Base-by-base conservation (phyloP, 2,329 filamentous ascomycete species). In the Arthrobotrys iridis region DNA sequence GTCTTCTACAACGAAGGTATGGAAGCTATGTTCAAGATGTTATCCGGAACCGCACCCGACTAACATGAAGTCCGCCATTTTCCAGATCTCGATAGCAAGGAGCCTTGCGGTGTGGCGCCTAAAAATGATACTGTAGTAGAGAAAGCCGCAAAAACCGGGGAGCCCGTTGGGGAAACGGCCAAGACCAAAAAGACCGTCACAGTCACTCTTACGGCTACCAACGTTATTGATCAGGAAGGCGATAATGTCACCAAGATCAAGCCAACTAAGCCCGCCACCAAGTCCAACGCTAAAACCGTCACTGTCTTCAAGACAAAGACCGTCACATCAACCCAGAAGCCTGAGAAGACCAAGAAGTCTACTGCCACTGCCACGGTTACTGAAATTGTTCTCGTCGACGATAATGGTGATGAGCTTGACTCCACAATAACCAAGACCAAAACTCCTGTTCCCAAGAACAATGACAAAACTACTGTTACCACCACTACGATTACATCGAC, bases 1-100 rank as follows among this genome's bases (percentile, higher is more conserved):
- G 24, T 52, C 46, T 52, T 30, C 46, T 52, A 52, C 26, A 52
- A 52, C 26, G 11, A 52, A 52, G 35, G 35, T 40, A 40, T 40
- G 35, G n/a, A n/a, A n/a, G n/a, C n/a, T n/a, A n/a, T n/a, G n/a
- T n/a, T n/a, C n/a, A n/a, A n/a, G n/a, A n/a, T n/a, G n/a, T n/a
- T n/a, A n/a, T n/a, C n/a, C n/a, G n/a, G n/a, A n/a, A n/a, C n/a
- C n/a, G n/a, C n/a, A n/a, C n/a, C 11, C 4, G 7, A 13, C 35
- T 40, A 15, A 40, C 35, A 2, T 2, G 35, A 13, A 40, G n/a
- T n/a, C n/a, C n/a, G n/a, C n/a, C 11, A 40, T 40, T 40, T n/a
- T n/a, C n/a, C 11, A 40, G 26, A 33, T 28, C 46, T 52, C 7
- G 46, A 52, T 52, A 52, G 11, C 7, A 11, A 30, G 24, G 46